Evolutionary conservation across 2,329 filamentous ascomycete genomes (phyloP).

Genomic region (Lecanicillium sp.): DNA sequence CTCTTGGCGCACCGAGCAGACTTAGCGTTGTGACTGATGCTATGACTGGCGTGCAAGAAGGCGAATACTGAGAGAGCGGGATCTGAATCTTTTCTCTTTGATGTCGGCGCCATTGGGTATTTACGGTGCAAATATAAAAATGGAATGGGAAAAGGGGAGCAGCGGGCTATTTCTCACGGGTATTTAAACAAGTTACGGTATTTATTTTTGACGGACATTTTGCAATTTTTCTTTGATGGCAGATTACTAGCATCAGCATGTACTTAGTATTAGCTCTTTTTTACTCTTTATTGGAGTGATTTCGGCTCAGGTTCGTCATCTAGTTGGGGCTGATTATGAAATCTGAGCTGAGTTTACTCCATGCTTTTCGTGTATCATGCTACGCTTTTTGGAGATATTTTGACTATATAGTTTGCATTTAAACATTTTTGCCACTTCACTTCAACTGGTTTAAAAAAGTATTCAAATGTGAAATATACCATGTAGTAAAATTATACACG

Average conservation of each 20-base stretch:
- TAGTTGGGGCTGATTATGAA: too few relatives aligned
- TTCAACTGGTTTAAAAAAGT: too few relatives aligned
- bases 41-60: conserved; percentile 19
- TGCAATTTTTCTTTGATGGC: neutral
- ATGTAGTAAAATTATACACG: too few relatives aligned
- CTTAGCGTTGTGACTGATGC: conserved; percentile 28
- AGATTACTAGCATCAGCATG: too few relatives aligned
- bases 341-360: neutral
- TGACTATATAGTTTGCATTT: conserved; percentile 1
- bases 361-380: conserved; percentile 1
- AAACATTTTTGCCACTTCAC: neutral
- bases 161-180: too few relatives aligned
- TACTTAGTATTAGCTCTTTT: too few relatives aligned
- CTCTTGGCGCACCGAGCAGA: conserved; percentile 26
- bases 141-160: neutral
- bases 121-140: neutral
- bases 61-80: conserved; percentile 23
- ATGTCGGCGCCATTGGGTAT: conserved; percentile 3
- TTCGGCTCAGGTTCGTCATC: too few relatives aligned
- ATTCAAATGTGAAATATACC: too few relatives aligned
- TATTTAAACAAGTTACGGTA: too few relatives aligned
- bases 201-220: too few relatives aligned
- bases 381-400: conserved; percentile 3
- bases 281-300: neutral
- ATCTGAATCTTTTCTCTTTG: conserved; percentile 18